Conservation (phyloP, 2,329 filamentous ascomycete genomes). For the Arthrobotrys megalospora region DNA sequence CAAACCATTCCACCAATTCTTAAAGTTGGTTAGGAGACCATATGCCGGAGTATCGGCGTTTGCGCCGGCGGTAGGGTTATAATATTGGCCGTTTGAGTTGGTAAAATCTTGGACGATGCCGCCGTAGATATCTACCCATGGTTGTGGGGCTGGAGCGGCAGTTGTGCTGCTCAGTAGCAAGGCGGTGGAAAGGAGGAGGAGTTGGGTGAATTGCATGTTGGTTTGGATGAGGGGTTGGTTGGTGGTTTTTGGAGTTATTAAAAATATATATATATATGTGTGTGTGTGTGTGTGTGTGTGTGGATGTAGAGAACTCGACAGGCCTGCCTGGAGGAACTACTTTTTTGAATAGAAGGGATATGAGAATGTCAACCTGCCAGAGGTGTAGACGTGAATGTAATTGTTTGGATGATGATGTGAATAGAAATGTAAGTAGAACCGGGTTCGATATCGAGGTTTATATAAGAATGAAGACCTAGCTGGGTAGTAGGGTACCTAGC, state of each 20-base stretch:
- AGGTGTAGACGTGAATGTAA: neutral
- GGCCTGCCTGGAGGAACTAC: neutral
- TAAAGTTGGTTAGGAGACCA: neutral
- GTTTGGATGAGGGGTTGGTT: neutral
- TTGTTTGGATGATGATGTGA: neutral
- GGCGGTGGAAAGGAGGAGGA: neutral
- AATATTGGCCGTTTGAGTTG: neutral
- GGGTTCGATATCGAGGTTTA: neutral
- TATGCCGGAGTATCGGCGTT: constrained; percentile 2
- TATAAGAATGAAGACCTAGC: neutral
- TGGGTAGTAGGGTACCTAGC: too few species aligned
- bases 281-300: too few species aligned
- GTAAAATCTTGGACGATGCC: constrained; percentile 10
- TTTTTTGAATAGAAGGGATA: too few species aligned
- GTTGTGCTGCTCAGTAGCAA: neutral
- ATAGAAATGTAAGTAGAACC: neutral
- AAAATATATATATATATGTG: too few species aligned
- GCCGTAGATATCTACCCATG: constrained; percentile 4
- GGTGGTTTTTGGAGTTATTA: too few species aligned
- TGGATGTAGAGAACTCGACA: too few species aligned
- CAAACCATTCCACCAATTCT: constrained; percentile 9
- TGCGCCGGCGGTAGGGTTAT: neutral
- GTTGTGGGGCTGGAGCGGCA: neutral
- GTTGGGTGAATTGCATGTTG: constrained; percentile 1
- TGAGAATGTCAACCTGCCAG: neutral